Percentiles rank a stretch among this genome's conserved stretches.
These are phyloP conservation scores for Aureobasidium sp. DNA, from an alignment of 2,329 filamentous ascomycete species.

Conservation along the genomic window DNA sequence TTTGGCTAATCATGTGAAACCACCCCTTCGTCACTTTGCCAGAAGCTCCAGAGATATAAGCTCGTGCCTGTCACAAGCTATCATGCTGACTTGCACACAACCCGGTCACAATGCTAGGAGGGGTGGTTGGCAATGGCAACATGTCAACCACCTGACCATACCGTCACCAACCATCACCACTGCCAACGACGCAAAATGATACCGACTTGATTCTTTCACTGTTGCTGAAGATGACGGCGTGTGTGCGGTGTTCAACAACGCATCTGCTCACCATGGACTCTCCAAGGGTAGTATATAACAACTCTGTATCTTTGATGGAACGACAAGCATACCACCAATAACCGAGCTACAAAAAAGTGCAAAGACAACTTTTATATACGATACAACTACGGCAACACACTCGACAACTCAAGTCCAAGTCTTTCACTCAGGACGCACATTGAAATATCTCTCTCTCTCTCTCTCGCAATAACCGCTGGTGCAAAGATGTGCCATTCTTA, in stretches of 20 bases:
- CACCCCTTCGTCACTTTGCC: background rate
- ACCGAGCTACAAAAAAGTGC: background rate
- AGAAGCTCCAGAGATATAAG: background rate
- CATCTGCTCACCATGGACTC: background rate
- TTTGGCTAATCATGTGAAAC: background rate
- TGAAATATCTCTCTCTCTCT: background rate
- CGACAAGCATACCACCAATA: background rate
- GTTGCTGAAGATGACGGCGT: background rate
- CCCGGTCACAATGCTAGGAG: background rate
- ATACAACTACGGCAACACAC: background rate
- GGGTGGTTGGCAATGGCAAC: background rate
- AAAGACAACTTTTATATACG: background rate
- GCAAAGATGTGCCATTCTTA: background rate
- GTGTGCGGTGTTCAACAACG: background rate
- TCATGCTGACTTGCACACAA: background rate
- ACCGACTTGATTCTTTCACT: background rate
- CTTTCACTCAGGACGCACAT: background rate
- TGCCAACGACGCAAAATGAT: background rate
- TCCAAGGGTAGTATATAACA: background rate
- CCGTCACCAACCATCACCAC: background rate
- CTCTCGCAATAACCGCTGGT: background rate
- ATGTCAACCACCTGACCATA: background rate
- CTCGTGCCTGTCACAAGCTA: background rate
- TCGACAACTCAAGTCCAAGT: background rate
- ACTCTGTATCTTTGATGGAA: background rate